Evolutionary conservation across 192 early-diverging fungal genomes (phyloP), one percentile per base, ranked within the genome.

Genomic region (Coemansia sp.): DNA sequence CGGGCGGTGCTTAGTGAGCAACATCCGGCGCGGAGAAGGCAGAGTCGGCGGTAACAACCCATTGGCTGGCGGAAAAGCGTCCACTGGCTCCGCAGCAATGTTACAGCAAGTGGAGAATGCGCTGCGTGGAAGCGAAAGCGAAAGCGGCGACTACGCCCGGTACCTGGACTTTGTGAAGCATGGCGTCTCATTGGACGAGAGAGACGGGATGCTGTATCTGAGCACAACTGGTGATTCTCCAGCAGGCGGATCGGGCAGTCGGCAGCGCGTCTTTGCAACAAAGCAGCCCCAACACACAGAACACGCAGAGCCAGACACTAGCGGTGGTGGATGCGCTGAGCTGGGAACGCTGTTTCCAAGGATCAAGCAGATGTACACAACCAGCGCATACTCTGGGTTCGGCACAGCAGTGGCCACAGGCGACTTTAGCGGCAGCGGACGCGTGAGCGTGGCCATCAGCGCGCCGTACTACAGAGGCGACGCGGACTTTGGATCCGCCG

Each of bases 351-450:
- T 76, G 19, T 80, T 85, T 47, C 77, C 83, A 5, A 66, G 73
- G 43, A 62, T 63, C 56, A 78, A 72, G 72, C 75, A 83, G 64
- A 46, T 83, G 6, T 83, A 83, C 56, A 63, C 80, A 19, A 74
- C 73, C 2, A 70, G 67, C 52, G 63, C 82, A n/a, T 90, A 88
- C 69, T 85, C 86, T 7, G 84, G 82, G 6, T 76, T 96, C 16
- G 94, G 93, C 10, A 85, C 86, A 36, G 80, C 85, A 4, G 72
- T 86, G 15, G 86, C 76, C 5, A 61, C 69, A 0, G 94, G 93
- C 13, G 89, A 94, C 63, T 96, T 94, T 71, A 72, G 85, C 76
- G 88, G 85, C 7, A 85, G 85, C 57, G 90, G 88, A 7, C 45
- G 63, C 12, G 13, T 77, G 6, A 87, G 89, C 48, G 57, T 93